Conservation (phyloP, 169 alveolate genomes). For the Pseudocohnilembus persalinus region DNA sequence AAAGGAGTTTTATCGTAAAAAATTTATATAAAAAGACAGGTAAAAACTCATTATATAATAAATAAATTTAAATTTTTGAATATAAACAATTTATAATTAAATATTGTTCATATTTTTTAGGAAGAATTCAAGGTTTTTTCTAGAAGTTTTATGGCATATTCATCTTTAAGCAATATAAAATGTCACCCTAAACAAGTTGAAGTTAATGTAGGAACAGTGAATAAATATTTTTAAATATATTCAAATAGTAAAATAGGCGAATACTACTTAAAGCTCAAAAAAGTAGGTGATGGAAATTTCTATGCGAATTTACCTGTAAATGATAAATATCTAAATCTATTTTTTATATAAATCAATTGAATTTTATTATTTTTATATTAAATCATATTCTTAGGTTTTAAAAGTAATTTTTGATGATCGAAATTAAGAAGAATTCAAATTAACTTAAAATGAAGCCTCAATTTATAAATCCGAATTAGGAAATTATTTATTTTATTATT, state of each 20-base stretch:
- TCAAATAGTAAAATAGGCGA: background rate
- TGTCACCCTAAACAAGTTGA: background rate
- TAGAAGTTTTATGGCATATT: background rate
- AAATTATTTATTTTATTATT: too few relatives aligned
- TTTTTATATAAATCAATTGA: background rate
- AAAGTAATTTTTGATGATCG: background rate
- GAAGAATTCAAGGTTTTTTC: background rate
- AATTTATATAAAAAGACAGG: background rate
- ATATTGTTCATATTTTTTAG: too few relatives aligned
- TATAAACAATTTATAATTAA: too few relatives aligned
- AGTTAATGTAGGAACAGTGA: background rate
- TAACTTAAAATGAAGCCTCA: too few relatives aligned
- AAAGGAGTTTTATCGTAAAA: background rate
- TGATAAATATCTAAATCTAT: too few relatives aligned
- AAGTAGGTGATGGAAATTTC: background rate
- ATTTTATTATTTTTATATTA: too few relatives aligned
- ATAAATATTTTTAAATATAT: too few relatives aligned
- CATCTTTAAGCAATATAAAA: background rate
- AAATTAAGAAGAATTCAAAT: background rate
- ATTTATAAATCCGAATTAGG: background rate
- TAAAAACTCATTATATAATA: too few relatives aligned
- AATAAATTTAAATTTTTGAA: too few relatives aligned
- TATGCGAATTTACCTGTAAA: background rate
- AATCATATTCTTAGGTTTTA: background rate
- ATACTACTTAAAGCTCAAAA: too few relatives aligned